phyloP scores from a whole-genome alignment of 192 early-diverging fungal genomes.

The Anaeromyces robustus region DNA sequence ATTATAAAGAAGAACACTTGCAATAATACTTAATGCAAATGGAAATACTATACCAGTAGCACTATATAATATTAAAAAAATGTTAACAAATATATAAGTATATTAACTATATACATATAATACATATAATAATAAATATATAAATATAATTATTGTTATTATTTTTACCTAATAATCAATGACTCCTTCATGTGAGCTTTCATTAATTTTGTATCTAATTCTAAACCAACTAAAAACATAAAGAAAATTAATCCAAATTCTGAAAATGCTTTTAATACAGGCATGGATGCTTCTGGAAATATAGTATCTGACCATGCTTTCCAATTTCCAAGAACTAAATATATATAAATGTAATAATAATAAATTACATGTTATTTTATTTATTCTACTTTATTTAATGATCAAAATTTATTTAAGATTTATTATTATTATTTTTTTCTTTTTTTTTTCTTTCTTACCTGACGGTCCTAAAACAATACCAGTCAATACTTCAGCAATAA shows the following conservation, averaged over 20 bases:
- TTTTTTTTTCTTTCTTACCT: not conserved
- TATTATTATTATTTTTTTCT: too few relatives aligned
- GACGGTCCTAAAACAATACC: not conserved
- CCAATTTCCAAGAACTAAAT: not conserved
- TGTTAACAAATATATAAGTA: too few relatives aligned
- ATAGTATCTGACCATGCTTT: conserved; percentile 19
- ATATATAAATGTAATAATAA: too few relatives aligned
- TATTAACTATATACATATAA: too few relatives aligned
- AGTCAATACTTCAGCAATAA: not conserved
- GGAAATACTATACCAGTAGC: conserved; percentile 63
- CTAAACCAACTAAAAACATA: conserved; percentile 74
- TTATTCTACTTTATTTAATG: too few relatives aligned
- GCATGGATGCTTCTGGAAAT: conserved; percentile 55
- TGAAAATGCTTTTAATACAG: conserved; percentile 59
- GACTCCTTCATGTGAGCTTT: conserved; percentile 30
- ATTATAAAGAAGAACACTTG: conserved; percentile 53
- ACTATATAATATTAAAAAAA: too few relatives aligned
- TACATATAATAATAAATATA: too few relatives aligned
- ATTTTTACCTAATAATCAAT: conserved; percentile 9
- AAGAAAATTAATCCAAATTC: conserved; percentile 79
- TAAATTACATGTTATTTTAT: too few relatives aligned
- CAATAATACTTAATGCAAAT: conserved; percentile 59
- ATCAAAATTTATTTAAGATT: too few relatives aligned
- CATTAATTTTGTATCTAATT: conserved; percentile 54
- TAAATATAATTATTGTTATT: too few relatives aligned